Evolutionary conservation across 2,329 filamentous ascomycete species (phyloP), one percentile per base, ranked within the genome.

Genomic region (Clonostachys rosea): DNA sequence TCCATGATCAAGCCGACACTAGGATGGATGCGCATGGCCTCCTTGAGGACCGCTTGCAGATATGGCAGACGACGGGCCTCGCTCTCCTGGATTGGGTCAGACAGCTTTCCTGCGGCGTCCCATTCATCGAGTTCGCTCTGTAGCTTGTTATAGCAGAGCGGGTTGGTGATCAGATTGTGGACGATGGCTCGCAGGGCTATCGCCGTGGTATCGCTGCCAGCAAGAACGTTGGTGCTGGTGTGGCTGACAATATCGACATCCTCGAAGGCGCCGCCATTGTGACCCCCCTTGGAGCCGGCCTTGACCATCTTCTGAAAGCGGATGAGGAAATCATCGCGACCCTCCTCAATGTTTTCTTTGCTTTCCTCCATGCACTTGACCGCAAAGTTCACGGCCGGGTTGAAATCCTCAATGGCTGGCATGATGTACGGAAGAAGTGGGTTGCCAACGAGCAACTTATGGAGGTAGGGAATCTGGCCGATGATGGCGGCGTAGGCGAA

Each of bases 151-250:
- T 87, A 77, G 14, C 73, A 73, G 0, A 54, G 37, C 0, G 83
- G 83, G 55, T 83, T 78, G 57, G 83, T 83, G 36, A 91, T 72
- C 5, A 91, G 67, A 61, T 83, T 83, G 65, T 91, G 91, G 57
- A 92, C 88, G 1, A 90, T 78, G 7, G 83, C 76, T 6, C 79
- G 78, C 0, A 91, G 73, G 8, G 79, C 81, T 58, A 91, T 91
- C 36, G 86, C 87, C 0, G 88, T 92, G 1, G 87, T 92, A 64
- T 94, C 89, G 3, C 81, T 86, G 5, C 88, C 87, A 1, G 89
- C 89, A 54, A 59, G 54, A 34, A 59, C 58, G 45, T 65, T 56
- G 5, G 70, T 60, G 16, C 62, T 53, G 1, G 64, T 51, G 47
- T 66, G 70, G 6, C 57, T 57, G 33, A 69, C 55, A 16, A 69